phyloP scores from a whole-genome alignment of 176 grass and related monocot genomes.

The Cocos nucifera region DNA sequence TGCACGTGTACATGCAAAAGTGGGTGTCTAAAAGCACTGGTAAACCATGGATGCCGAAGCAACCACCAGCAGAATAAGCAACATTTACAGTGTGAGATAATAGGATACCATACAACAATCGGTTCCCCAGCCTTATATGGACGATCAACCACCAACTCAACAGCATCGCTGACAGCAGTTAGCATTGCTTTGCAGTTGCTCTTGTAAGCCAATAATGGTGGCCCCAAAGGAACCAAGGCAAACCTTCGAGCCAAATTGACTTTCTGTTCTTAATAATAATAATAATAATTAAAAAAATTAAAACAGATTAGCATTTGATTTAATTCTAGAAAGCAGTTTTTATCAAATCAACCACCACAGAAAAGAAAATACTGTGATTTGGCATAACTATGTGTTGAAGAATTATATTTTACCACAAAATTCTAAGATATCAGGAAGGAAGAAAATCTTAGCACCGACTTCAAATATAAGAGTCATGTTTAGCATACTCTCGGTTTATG shows the following conservation, averaged over 20 bases:
- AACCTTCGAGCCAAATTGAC: slow-evolving; percentile 96
- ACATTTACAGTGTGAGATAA: too few species aligned
- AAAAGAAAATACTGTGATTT: too few species aligned
- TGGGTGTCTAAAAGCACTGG: not conserved
- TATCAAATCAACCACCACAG: too few species aligned
- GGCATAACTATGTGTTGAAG: too few species aligned
- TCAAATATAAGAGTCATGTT: too few species aligned
- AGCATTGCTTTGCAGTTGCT: slow-evolving; percentile 98
- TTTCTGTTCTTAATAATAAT: slow-evolving; percentile 59
- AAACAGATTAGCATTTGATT: not conserved
- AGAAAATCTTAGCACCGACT: too few species aligned
- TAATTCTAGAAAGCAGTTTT: not conserved
- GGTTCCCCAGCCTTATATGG: slow-evolving; percentile 77
- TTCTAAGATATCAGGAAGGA: too few species aligned
- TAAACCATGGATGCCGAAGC: not conserved
- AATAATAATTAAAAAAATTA: too few species aligned
- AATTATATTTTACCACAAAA: too few species aligned
- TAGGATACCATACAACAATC: slow-evolving; percentile 76
- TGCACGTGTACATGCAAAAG: not conserved
- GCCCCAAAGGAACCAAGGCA: slow-evolving; percentile 88
- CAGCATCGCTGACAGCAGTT: slow-evolving; percentile 65
- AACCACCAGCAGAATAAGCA: not conserved
- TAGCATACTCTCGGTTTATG: too few species aligned
- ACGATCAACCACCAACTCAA: slow-evolving; percentile 78
- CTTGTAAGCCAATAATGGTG: slow-evolving; percentile 95